phyloP scores from a whole-genome alignment of 805 yeast genomes.

The Metschnikowia gruessii region DNA sequence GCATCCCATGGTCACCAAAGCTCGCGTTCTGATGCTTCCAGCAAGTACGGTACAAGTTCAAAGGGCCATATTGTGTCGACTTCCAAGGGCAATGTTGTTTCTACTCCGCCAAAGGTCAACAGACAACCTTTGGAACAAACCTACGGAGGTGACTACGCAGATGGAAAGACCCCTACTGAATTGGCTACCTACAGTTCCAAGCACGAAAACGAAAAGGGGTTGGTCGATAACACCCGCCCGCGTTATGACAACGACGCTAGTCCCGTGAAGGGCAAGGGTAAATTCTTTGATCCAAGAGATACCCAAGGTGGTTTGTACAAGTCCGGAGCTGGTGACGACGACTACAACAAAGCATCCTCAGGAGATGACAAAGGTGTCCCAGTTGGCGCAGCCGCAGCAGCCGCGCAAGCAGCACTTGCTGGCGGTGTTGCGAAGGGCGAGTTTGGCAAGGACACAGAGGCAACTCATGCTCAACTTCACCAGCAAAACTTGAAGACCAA shows the following conservation, averaged over 20 bases:
- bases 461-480: slow-evolving; percentile 24
- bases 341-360: not conserved
- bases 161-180: slow-evolving; percentile 32
- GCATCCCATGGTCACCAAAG: slow-evolving; percentile 6
- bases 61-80: slow-evolving; percentile 25
- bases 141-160: slow-evolving; percentile 34
- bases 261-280: slow-evolving; percentile 29
- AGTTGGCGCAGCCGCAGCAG: slow-evolving; percentile 14
- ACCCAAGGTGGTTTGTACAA: slow-evolving; percentile 34
- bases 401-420: slow-evolving; percentile 12
- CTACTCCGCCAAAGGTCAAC: slow-evolving; percentile 30
- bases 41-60: slow-evolving; percentile 10
- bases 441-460: slow-evolving; percentile 21
- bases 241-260: slow-evolving; percentile 31
- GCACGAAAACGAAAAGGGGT: not conserved
- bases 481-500: slow-evolving; percentile 23
- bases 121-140: slow-evolving; percentile 30
- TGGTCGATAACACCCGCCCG: slow-evolving; percentile 26
- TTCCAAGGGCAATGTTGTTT: not conserved
- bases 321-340: slow-evolving; percentile 1
- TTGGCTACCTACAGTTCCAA: slow-evolving; percentile 8
- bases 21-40: slow-evolving; percentile 1
- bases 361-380: not conserved
- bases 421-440: slow-evolving; percentile 17
- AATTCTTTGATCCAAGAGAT: slow-evolving; percentile 35